Base-by-base conservation (phyloP, 2,329 filamentous ascomycete species). In the Pseudocercospora cruenta region DNA sequence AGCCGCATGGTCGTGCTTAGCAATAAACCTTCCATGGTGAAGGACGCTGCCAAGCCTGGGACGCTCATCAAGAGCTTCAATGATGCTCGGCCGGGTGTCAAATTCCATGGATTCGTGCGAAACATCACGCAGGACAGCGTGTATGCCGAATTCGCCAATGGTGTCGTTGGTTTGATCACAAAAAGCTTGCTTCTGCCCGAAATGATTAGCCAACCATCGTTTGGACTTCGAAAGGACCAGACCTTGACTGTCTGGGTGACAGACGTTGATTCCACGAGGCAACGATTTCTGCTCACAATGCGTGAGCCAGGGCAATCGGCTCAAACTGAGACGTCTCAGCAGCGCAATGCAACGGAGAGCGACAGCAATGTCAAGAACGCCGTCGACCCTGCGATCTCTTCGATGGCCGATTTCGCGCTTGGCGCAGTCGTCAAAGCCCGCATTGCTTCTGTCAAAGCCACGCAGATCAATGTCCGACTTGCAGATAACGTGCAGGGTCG, bases 401-500 rank as follows among this genome's bases (percentile, higher is more conserved):
- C 87, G 6, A 82, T 90, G n/a, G 87, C 89, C 54, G 92, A 97
- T 70, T 86, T 97, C 58, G 82, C 83, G 1, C 83, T 93, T 31
- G 94, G 94, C 61, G 90, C 86, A 70, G 77, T 91, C 55, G 88
- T 89, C 7, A 93, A 91, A 75, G 94, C 91, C 45, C 90, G 86
- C 72, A 87, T 99, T 53, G 86, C 87, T n/a, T 92, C 92, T 0
- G 83, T 97, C 75, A 97, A 96, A 79, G 90, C 90, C 58, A 97
- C 94, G 0, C 95, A 99, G 77, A 83, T 98, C 63, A 98, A 98
- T 71, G 93, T 99, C 5, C 88, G 91, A 71, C 85, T 98, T 59
- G 90, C 92, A 51, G 92, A 96, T 75, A 93, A 93, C 70, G 85
- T 96, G 8, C 92, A 96, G 76, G 95, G 94, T n/a, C 92, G 95